Conservation (phyloP, 176 grass and related monocot genomes). For the Oryza meridionalis region DNA sequence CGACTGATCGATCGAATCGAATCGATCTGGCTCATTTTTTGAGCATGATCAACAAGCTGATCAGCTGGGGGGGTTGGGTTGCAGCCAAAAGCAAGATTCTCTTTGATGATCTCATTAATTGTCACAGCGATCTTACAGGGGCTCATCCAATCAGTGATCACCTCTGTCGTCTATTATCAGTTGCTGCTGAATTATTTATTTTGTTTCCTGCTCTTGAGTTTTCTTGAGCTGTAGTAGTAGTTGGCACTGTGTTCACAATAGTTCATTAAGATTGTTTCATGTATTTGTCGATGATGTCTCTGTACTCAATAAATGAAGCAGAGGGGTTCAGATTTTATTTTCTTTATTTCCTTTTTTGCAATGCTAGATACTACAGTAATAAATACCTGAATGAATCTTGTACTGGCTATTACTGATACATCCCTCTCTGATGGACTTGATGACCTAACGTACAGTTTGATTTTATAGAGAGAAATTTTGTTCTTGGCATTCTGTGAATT, state of each 20-base stretch:
- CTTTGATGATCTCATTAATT: conserved; percentile 5
- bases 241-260: neutral
- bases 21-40: conserved; percentile 33
- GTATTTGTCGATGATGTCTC: neutral
- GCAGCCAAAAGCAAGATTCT: conserved; percentile 56
- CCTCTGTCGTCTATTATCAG: neutral
- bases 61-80: conserved; percentile 7
- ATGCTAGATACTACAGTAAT: neutral
- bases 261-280: neutral
- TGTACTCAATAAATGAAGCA: neutral
- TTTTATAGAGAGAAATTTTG: neutral
- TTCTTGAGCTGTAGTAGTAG: neutral
- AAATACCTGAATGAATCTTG: conserved; percentile 4
- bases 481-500: conserved; percentile 7
- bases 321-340: neutral
- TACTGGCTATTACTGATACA: neutral
- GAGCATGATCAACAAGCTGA: conserved; percentile 1
- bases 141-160: conserved; percentile 32
- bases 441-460: conserved; percentile 18
- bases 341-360: neutral
- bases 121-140: conserved; percentile 17
- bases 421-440: conserved; percentile 9
- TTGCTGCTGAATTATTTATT: conserved; percentile 1
- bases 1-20: conserved; percentile 9
- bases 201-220: neutral